Percentiles rank a stretch among this genome's conserved stretches.
phyloP scores from a whole-genome alignment of 768 basidiomycete species.

The Suillus ampliporus region DNA sequence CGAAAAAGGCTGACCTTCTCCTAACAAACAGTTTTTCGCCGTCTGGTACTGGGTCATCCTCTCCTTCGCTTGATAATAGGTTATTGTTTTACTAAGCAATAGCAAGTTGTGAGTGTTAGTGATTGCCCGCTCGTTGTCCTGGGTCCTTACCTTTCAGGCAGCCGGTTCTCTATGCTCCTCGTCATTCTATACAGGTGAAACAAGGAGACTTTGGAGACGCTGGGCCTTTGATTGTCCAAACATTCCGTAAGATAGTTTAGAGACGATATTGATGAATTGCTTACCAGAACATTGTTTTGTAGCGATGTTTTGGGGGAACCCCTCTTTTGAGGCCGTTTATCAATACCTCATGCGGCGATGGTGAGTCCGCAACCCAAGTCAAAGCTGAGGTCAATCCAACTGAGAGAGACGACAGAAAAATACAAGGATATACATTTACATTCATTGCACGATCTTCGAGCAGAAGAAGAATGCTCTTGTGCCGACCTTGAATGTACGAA shows the following conservation, averaged over 20 bases:
- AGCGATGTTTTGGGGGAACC: constrained; percentile 71
- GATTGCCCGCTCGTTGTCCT: background rate
- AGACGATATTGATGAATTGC: constrained; percentile 1
- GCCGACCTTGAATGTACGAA: constrained; percentile 63
- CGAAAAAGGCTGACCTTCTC: constrained; percentile 51
- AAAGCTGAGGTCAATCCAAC: constrained; percentile 51
- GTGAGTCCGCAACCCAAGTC: constrained; percentile 67
- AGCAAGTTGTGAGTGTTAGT: background rate
- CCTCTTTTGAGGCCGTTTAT: constrained; percentile 85
- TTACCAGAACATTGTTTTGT: constrained; percentile 68
- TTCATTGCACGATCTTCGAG: constrained; percentile 67
- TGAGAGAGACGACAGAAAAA: constrained; percentile 4
- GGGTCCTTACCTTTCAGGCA: constrained; percentile 15
- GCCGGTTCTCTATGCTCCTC: constrained; percentile 18
- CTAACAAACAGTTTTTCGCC: constrained; percentile 55
- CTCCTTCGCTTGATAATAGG: constrained; percentile 55
- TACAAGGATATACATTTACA: constrained; percentile 45
- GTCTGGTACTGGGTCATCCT: constrained; percentile 50
- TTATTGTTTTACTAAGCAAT: constrained; percentile 29
- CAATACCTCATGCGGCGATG: constrained; percentile 59
- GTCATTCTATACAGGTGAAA: constrained; percentile 50
- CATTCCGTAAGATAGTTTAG: background rate
- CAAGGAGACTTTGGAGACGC: constrained; percentile 57
- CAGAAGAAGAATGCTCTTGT: constrained; percentile 18
- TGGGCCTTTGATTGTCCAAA: constrained; percentile 46